Base-by-base conservation (phyloP, 164 flowering plant genomes). In the Brasenia schreberi region DNA sequence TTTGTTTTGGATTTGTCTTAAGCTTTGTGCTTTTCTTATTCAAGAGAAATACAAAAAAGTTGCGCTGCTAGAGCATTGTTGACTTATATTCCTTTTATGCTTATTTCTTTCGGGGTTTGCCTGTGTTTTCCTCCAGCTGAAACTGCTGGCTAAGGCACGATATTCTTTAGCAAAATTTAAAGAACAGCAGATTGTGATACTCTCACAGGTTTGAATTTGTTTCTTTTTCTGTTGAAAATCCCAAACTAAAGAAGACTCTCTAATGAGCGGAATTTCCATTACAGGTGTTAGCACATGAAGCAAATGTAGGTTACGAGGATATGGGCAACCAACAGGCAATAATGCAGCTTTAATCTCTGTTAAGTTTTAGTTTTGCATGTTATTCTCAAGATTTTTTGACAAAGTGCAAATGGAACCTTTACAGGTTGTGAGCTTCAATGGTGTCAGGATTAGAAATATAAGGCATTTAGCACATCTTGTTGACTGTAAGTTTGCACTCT, bases 371-470 rank as follows among this genome's bases (percentile, higher is more conserved):
- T 49, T 5, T 6, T 49, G 10, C 10, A 9, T 6, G 7, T 45
- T 45, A 14, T 5, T 49, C 4, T 49, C 16, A 14, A 49, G 56
- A 49, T 49, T 49, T 14, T 14, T 1, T 49, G 16, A 49, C 16
- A 49, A 49, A 49, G 14, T 49, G 39, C 39, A 33, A 33, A 33
- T 33, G 56, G 16, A 49, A 49, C 56, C 56, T 49, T 73, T 64
- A 70, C 92, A 93, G 97, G 91, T 94, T 72, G 65, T 89, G 83
- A 94, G 82, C 80, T 80, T 87, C 71, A 94, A 94, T 72, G 99
- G 99, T 64, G 82, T 72, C n/a, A 76, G 66, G 63, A 85, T 91
- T 44, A 86, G 72, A 71, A 91, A 89, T 81, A 94, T 91, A 68
- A 85, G 82, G 69, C 99, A 94, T 77, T 78, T 94, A 7, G 92